A percentile compares a stretch with the other conserved stretches of the same genome.
Conservation (phyloP, 2,329 filamentous ascomycete genomes). For the Pseudogymnoascus sp. region DNA sequence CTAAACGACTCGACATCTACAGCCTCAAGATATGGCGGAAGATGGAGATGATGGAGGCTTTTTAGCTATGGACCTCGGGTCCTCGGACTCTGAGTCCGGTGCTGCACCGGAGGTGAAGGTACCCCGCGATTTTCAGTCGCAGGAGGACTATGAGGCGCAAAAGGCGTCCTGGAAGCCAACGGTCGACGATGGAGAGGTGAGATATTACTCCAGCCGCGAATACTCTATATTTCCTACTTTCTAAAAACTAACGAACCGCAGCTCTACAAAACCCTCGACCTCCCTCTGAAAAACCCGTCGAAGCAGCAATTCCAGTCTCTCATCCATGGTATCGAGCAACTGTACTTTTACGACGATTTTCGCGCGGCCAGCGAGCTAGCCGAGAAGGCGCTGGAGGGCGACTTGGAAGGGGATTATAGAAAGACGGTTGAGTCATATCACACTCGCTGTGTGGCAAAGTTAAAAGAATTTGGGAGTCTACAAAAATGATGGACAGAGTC, state of each 20-base stretch:
- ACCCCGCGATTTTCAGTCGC: conserved; percentile 26
- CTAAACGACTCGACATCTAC: neutral
- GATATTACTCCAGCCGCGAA: neutral
- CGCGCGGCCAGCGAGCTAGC: conserved; percentile 18
- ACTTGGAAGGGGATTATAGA: conserved; percentile 6
- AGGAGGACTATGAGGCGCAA: conserved; percentile 22
- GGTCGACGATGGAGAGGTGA: conserved; percentile 24
- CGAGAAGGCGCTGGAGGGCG: neutral
- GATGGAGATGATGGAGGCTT: conserved; percentile 32
- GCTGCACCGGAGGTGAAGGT: conserved; percentile 15
- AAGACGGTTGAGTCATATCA: conserved; percentile 6
- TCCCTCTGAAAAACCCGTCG: conserved; percentile 21
- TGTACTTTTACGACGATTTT: conserved; percentile 25
- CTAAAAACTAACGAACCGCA: conserved; percentile 11
- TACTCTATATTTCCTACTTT: neutral
- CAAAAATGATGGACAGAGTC: neutral
- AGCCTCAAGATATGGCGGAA: neutral
- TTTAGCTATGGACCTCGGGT: conserved; percentile 35
- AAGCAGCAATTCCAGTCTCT: conserved; percentile 25
- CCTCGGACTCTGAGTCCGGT: conserved; percentile 28
- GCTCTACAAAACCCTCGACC: conserved; percentile 20
- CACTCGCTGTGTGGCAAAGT: neutral
- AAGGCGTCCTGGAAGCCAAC: conserved; percentile 22
- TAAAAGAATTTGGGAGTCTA: neutral
- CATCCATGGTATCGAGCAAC: conserved; percentile 27